Evolutionary conservation across 225 moss, liverwort and hornwort genomes (phyloP).

Genomic region (Takakia lepidozioides): DNA sequence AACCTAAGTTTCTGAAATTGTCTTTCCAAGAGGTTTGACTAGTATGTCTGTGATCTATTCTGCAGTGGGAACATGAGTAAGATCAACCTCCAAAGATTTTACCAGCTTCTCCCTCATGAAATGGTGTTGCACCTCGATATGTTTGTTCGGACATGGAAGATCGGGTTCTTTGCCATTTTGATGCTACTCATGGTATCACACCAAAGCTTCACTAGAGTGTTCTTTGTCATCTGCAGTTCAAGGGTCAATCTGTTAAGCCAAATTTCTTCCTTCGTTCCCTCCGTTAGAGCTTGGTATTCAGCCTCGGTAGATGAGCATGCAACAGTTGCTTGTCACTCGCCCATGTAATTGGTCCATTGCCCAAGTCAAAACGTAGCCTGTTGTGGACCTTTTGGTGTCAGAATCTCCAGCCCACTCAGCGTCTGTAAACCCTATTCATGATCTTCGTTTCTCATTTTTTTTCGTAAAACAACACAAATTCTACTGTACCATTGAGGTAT

Average conservation of each 20-base stretch:
- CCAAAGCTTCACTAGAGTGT: not conserved
- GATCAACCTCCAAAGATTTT: not conserved
- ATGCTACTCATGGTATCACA: not conserved
- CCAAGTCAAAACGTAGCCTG: not conserved
- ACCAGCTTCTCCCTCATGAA: too few relatives aligned
- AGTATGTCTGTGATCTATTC: not conserved
- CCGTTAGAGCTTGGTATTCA: too few relatives aligned
- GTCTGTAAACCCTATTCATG: not conserved
- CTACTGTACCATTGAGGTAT: too few relatives aligned
- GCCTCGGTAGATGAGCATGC: too few relatives aligned
- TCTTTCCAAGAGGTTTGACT: not conserved
- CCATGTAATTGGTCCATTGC: too few relatives aligned
- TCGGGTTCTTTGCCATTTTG: too few relatives aligned
- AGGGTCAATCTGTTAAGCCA: not conserved
- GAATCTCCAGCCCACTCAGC: too few relatives aligned
- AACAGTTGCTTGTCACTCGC: too few relatives aligned
- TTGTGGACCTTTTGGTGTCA: constrained; percentile 1
- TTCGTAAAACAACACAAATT: not conserved
- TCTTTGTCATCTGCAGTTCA: not conserved
- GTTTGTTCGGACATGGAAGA: too few relatives aligned
- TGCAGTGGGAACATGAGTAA: not conserved
- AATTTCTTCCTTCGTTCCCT: constrained; percentile 1
- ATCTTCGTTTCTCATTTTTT: not conserved
- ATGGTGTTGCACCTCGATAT: too few relatives aligned
- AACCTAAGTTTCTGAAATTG: not conserved